phyloP scores from a whole-genome alignment of 129 eudicot species.

The Artemisia annua region DNA sequence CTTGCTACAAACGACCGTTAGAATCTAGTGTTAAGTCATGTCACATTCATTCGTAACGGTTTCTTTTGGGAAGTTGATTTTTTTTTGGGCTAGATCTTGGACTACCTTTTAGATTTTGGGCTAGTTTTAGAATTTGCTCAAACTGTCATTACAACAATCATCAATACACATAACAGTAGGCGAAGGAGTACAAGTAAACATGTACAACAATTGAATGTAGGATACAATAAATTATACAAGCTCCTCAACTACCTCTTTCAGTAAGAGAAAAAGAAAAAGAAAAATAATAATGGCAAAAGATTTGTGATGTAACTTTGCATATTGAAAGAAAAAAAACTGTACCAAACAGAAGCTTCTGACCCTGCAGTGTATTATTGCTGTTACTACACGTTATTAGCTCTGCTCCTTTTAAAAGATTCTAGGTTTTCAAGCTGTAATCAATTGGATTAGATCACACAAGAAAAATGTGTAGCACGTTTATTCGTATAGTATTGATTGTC shows the following conservation, averaged over 20 bases:
- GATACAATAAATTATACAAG: conserved; percentile 6
- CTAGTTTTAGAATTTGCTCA: neutral
- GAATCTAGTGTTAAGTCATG: too few species aligned
- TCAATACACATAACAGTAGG: conserved; percentile 2
- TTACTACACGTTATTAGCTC: conserved; percentile 33
- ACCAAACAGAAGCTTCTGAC: conserved; percentile 32
- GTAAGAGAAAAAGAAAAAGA: conserved; percentile 7
- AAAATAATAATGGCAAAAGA: conserved; percentile 28
- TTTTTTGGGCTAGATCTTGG: too few species aligned
- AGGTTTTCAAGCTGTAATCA: neutral
- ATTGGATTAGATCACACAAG: neutral
- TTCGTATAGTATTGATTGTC: neutral
- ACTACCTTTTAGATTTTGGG: too few species aligned
- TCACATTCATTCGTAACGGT: too few species aligned
- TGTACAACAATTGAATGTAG: conserved; percentile 31
- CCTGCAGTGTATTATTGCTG: conserved; percentile 34
- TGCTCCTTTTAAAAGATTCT: neutral
- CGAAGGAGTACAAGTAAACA: conserved; percentile 18
- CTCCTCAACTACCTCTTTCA: conserved; percentile 4
- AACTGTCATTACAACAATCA: neutral
- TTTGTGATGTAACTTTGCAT: conserved; percentile 42
- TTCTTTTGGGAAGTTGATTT: too few species aligned
- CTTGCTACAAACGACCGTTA: too few species aligned
- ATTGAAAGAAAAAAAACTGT: conserved; percentile 30
- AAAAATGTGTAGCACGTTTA: conserved; percentile 4